Percentiles rank a stretch among this genome's conserved stretches.
These are phyloP conservation scores for Hortaea sp. DNA, from an alignment of 2,329 filamentous ascomycete genomes.

Conservation along the genomic window DNA sequence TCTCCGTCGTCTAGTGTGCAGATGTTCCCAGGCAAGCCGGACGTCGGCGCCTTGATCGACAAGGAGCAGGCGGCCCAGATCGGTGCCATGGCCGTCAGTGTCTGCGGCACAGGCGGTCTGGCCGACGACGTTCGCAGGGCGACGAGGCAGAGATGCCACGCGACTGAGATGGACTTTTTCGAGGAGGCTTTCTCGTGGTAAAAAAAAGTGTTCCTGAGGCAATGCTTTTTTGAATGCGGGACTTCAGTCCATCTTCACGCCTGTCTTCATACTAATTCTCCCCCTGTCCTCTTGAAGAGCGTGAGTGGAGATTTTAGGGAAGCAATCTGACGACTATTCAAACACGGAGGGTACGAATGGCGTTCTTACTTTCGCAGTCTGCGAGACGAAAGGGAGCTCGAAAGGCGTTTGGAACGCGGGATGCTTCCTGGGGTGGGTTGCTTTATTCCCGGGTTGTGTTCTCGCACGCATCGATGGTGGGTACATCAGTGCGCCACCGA, in stretches of 20 bases:
- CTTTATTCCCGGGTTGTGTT: too few species aligned
- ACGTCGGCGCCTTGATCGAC: constrained; percentile 66
- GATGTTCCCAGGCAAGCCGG: constrained; percentile 84
- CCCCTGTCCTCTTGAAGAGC: constrained; percentile 2
- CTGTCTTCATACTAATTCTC: too few species aligned
- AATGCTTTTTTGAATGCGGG: too few species aligned
- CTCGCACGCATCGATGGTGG: too few species aligned
- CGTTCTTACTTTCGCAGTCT: too few species aligned
- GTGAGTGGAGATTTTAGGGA: neutral
- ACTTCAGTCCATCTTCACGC: too few species aligned
- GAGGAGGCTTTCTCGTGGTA: constrained; percentile 68
- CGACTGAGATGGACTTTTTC: constrained; percentile 63
- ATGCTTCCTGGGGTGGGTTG: too few species aligned
- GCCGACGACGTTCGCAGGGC: constrained; percentile 65
- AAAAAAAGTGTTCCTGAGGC: neutral
- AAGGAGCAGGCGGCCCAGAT: constrained; percentile 74
- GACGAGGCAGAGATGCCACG: constrained; percentile 54
- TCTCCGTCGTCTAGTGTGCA: constrained; percentile 71
- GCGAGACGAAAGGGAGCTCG: too few species aligned
- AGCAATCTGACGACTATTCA: neutral
- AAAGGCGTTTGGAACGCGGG: too few species aligned
- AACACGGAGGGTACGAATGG: neutral
- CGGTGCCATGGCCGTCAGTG: constrained; percentile 80
- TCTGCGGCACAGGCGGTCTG: constrained; percentile 64
- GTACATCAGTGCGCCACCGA: too few species aligned